Evolutionary conservation across 148 eudicot species (phyloP).

Genomic region (Gaultheria prostrata): DNA sequence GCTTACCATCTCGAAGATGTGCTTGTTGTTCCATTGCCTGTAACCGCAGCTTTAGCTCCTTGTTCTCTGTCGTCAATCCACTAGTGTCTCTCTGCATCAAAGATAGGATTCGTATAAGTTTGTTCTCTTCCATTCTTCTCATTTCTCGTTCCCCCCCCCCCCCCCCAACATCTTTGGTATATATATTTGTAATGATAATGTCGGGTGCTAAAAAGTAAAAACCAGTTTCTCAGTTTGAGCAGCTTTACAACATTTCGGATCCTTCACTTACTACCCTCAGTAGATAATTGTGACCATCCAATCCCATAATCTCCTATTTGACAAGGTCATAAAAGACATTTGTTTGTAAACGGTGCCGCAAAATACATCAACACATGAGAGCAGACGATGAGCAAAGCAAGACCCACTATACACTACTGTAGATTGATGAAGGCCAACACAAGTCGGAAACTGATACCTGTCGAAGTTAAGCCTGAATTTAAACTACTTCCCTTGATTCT

Average conservation of each 20-base stretch:
- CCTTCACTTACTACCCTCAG: not conserved
- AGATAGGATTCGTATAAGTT: slow-evolving; percentile 8
- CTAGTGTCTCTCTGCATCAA: slow-evolving; percentile 31
- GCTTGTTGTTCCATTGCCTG: slow-evolving; percentile 33
- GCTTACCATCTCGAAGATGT: slow-evolving; percentile 32
- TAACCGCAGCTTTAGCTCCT: slow-evolving; percentile 28
- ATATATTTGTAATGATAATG: not conserved
- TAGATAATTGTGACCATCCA: not conserved
- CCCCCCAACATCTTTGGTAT: no score
- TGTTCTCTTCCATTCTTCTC: not conserved
- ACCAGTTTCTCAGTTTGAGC: not conserved
- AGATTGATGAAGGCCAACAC: not conserved
- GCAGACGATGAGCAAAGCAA: not conserved
- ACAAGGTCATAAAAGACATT: not conserved
- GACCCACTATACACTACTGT: not conserved
- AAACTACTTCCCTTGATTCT: not conserved
- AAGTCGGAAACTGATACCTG: not conserved
- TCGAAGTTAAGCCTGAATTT: no score
- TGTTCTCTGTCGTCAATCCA: slow-evolving; percentile 27
- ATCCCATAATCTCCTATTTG: not conserved
- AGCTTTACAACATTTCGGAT: not conserved
- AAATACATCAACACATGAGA: not conserved
- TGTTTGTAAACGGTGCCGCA: not conserved
- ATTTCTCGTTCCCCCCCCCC: no score
- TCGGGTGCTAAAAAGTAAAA: not conserved